Conservation (phyloP, 495 filamentous ascomycete genomes). For the Oidiodendron maius region DNA sequence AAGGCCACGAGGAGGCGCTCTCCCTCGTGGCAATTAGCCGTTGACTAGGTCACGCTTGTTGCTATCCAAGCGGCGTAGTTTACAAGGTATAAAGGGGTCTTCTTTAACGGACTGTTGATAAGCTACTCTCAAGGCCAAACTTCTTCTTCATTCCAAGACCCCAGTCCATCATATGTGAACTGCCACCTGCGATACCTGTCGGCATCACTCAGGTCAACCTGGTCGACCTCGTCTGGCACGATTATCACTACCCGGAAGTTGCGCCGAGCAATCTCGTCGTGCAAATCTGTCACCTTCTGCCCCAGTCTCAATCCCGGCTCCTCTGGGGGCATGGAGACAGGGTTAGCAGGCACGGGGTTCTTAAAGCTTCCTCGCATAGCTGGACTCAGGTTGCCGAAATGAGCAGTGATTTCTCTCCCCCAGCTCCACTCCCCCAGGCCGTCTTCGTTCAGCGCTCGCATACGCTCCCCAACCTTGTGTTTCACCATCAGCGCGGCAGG, state of each 20-base stretch:
- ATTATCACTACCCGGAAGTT: slow-evolving; percentile 1
- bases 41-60: too few relatives aligned
- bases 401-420: slow-evolving; percentile 68
- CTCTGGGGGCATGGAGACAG: slow-evolving; percentile 36
- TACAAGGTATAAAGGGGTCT: too few relatives aligned
- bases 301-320: slow-evolving; percentile 49
- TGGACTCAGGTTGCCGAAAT: slow-evolving; percentile 84
- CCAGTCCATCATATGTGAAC: slow-evolving; percentile 50
- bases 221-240: slow-evolving; percentile 69
- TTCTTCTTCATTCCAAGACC: slow-evolving; percentile 71
- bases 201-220: slow-evolving; percentile 63
- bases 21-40: too few relatives aligned
- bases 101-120: too few relatives aligned
- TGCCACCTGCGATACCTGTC: slow-evolving; percentile 57
- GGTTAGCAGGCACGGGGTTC: slow-evolving; percentile 69
- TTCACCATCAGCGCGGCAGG: slow-evolving; percentile 42
- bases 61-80: too few relatives aligned
- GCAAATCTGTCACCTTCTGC: slow-evolving; percentile 59
- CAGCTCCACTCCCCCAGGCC: slow-evolving; percentile 52
- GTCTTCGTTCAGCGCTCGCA: slow-evolving; percentile 22
- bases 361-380: slow-evolving; percentile 72
- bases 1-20: too few relatives aligned
- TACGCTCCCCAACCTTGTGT: slow-evolving; percentile 35
- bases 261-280: slow-evolving; percentile 17
- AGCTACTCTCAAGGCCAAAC: slow-evolving; percentile 85